Base-by-base conservation (phyloP, 116 monocot species). In the Zostera marina region DNA sequence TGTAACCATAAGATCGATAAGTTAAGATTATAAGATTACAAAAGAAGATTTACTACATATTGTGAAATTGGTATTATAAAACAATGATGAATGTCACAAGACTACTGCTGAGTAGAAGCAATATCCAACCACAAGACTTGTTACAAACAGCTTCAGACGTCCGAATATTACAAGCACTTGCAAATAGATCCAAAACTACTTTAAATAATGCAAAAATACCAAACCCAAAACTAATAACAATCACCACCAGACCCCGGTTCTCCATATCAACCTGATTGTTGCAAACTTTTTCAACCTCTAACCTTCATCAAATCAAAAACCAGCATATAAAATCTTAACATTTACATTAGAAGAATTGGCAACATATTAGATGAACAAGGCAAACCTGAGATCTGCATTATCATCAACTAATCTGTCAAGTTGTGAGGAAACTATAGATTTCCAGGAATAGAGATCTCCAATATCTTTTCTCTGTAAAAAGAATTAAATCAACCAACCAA, bases 311-410 rank as follows among this genome's bases (percentile, higher is more conserved):
- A 40, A 41, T 15, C 8, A 57, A 61, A 15, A 49, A 8, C 49
- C 19, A 49, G 20, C 15, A 17, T 17, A 49, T 8, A 49, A 20
- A 2, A 17, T 17, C 15, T 49, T 49, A 8, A 20, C 0, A 49
- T 49, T 17, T 20, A 49, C 7, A 26, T 4, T 26, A 4, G 4
- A 26, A 26, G 26, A 4, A 26, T 26, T 26, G 26, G 3, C 26
- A 26, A 26, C 26, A 26, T 26, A 26, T 26, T 26, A 26, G 3
- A 26, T 2, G 26, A 26, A 26, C 3, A 26, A 2, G 26, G 26
- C 60, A 22, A 76, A 98, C 96, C 90, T 98, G 81, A 98, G 71
- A 70, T 24, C 45, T 38, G 49, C 59, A 68, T 76, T 89, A 43
- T 89, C 78, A 66, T 67, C 64, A 42, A 76, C 40, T 41, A 89